phyloP scores from a whole-genome alignment of 2,329 filamentous ascomycete species.

The Dothistroma septosporum region DNA sequence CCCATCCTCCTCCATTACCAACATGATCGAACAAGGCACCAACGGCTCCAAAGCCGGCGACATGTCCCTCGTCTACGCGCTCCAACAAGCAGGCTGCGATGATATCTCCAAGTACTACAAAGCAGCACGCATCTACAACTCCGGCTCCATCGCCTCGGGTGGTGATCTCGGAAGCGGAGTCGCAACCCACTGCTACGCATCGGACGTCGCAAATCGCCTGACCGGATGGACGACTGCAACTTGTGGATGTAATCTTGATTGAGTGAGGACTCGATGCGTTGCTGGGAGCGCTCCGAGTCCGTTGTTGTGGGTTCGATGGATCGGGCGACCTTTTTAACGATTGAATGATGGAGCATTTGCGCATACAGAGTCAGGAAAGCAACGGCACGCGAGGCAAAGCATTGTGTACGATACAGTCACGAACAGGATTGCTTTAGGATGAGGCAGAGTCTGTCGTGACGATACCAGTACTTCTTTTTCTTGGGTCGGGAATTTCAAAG shows the following conservation, averaged over 20 bases:
- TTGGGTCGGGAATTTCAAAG: neutral
- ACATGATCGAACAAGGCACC: conserved; percentile 45
- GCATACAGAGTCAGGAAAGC: neutral
- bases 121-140: conserved; percentile 51
- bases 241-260: conserved; percentile 6
- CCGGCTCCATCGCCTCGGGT: conserved; percentile 33
- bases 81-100: conserved; percentile 31
- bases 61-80: conserved; percentile 41
- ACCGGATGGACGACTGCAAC: conserved; percentile 36
- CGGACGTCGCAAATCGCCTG: conserved; percentile 50
- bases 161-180: conserved; percentile 45
- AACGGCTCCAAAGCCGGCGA: conserved; percentile 41
- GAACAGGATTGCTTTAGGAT: neutral
- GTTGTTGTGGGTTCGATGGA: neutral
- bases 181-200: conserved; percentile 52
- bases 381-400: neutral
- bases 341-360: neutral
- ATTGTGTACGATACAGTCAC: neutral
- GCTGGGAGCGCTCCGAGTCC: neutral
- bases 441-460: neutral
- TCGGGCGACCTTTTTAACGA: neutral
- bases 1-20: conserved; percentile 35
- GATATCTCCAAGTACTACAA: conserved; percentile 46
- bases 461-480: neutral
- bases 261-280: neutral